Evolutionary conservation across 805 yeast species (phyloP).

Genomic region (Starmerella asiatica): DNA sequence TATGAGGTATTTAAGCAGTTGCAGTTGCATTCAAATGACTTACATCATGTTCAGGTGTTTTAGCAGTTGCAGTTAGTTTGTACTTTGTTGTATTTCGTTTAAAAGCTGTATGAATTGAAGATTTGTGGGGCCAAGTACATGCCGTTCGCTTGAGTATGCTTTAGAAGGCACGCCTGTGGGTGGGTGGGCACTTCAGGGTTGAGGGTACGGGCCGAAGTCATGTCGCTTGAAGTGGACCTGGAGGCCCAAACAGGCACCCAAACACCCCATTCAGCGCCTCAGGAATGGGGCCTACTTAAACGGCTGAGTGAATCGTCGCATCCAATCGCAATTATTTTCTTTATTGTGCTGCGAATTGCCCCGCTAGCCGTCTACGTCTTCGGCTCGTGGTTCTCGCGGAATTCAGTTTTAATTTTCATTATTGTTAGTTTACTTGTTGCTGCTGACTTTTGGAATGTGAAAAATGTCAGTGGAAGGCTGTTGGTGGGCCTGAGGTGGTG

Average conservation of each 20-base stretch:
- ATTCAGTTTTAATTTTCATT: slow-evolving; percentile 59
- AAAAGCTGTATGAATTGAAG: too few relatives aligned
- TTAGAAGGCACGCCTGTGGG: too few relatives aligned
- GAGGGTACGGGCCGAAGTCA: too few relatives aligned
- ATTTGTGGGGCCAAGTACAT: too few relatives aligned
- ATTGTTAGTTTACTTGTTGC: slow-evolving; percentile 61
- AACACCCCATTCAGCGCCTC: slow-evolving; percentile 3
- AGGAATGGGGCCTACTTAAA: slow-evolving; percentile 30
- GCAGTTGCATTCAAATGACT: too few relatives aligned
- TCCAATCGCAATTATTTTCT: slow-evolving; percentile 62
- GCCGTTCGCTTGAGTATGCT: too few relatives aligned
- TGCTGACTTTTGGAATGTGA: slow-evolving; percentile 87
- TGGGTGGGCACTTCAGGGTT: too few relatives aligned
- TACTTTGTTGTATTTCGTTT: too few relatives aligned
- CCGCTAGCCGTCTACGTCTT: slow-evolving; percentile 56
- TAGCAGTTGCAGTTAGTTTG: too few relatives aligned
- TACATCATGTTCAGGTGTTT: too few relatives aligned
- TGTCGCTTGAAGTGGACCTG: slow-evolving; percentile 15
- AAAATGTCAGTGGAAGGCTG: slow-evolving; percentile 79
- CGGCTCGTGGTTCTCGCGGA: slow-evolving; percentile 48
- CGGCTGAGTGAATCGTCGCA: slow-evolving; percentile 59
- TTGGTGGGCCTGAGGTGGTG: slow-evolving; percentile 90
- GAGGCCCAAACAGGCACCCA: slow-evolving; percentile 11
- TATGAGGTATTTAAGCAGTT: too few relatives aligned
- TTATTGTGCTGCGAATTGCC: slow-evolving; percentile 44